Evolutionary conservation across 139 green algal species (phyloP).

Genomic region (Auxenochlorella protothecoides): DNA sequence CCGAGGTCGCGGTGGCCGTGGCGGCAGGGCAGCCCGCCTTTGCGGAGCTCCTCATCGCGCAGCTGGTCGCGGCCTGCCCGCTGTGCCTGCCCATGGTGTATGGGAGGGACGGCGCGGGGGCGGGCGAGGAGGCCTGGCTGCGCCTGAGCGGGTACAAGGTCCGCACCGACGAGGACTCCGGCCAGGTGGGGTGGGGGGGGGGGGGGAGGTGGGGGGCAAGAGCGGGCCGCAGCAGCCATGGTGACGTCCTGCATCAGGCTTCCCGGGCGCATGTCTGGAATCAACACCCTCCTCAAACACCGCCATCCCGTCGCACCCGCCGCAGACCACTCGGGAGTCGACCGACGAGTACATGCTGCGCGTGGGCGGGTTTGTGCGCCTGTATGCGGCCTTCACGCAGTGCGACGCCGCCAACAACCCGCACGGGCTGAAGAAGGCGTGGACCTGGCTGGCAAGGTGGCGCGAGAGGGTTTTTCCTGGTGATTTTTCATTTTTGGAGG

Average conservation of each 20-base stretch:
- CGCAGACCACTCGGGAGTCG: conserved; percentile 16
- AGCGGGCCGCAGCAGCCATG: no score
- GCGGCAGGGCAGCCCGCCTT: conserved; percentile 33
- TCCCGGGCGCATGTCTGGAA: neutral
- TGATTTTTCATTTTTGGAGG: no score
- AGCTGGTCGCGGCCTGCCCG: conserved; percentile 28
- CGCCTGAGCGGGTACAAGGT: neutral
- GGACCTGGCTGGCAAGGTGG: conserved; percentile 37
- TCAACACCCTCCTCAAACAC: neutral
- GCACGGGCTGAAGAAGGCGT: conserved; percentile 38
- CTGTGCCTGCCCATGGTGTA: neutral
- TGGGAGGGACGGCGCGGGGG: neutral
- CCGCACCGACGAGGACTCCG: no score
- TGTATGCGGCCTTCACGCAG: conserved; percentile 60
- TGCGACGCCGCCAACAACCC: conserved; percentile 33
- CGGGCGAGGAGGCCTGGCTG: neutral
- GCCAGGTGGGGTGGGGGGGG: no score
- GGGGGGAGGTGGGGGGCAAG: no score
- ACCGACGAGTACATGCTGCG: conserved; percentile 34
- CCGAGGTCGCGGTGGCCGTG: conserved; percentile 50
- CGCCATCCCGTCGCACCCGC: no score
- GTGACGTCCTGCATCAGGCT: neutral
- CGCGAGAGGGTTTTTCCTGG: no score
- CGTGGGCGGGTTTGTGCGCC: conserved; percentile 39
- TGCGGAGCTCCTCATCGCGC: conserved; percentile 30